Base-by-base conservation (phyloP, 306 rosid species). In the Malus sieversii region DNA sequence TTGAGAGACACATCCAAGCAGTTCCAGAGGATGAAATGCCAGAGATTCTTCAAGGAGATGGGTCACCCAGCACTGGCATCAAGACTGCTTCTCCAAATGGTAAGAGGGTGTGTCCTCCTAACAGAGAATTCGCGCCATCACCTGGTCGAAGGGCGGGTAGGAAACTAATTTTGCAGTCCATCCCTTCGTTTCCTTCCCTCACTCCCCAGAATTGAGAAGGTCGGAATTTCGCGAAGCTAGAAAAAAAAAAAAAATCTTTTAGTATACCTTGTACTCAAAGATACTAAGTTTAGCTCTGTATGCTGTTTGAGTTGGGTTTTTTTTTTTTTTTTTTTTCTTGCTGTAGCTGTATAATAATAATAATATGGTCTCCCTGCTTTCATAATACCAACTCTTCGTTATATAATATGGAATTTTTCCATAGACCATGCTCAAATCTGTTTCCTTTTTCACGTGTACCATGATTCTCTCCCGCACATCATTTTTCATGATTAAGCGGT, bases 171-270 rank as follows among this genome's bases (percentile, higher is more conserved):
- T 74, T 90, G 59, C 96, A 87, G 60, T 90, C 96, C 38, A 90
- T 90, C 75, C 94, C 98, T n/a, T 89, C 96, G 4, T 93, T 90
- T 76, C 96, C 98, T 57, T 90, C 96, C 76, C 98, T 93, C 75
- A 86, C 90, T 70, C 87, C 89, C 42, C 91, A 84, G 74, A 91
- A 88, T 57, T 89, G 77, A 83, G 76, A 58, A 16, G 81, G 14
- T 75, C 72, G 66, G 55, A 66, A 45, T 75, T 71, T 42, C 45
- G 23, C 9, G 2, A 44, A 78, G 19, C 46, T 44, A 73, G 33
- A 42, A 38, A 38, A 7, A 38, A 35, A 35, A 23, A 25, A 58
- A 35, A 61, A 61, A 71, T 71, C 33, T 70, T 66, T 38, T 61
- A 76, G 58, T 79, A 62, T 40, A 48, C 55, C 55, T 48, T 48